Percentiles rank a stretch among this genome's conserved stretches.
Evolutionary conservation across 2,329 filamentous ascomycete species (phyloP).

Genomic region (Colletotrichum australisinense): DNA sequence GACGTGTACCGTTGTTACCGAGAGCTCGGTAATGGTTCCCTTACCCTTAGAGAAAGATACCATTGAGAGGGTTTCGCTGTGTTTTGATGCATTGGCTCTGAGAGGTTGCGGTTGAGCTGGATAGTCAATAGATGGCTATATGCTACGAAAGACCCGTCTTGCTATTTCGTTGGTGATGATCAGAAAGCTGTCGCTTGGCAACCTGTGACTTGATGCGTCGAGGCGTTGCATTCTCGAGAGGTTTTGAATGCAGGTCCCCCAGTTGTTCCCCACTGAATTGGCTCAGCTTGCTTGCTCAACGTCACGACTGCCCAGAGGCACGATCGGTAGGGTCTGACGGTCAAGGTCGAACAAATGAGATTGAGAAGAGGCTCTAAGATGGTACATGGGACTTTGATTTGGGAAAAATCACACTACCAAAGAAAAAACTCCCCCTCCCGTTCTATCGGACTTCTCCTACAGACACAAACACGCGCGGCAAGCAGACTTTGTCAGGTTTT

Average conservation of each 20-base stretch:
- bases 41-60: constrained; percentile 1
- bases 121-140: background rate
- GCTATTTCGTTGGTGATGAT: background rate
- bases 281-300: background rate
- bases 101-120: background rate
- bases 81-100: background rate
- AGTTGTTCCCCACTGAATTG: constrained; percentile 9
- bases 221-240: background rate
- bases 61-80: background rate
- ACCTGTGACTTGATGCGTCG: background rate
- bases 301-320: background rate
- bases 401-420: constrained; percentile 32
- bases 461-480: constrained; percentile 9
- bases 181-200: background rate
- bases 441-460: constrained; percentile 34
- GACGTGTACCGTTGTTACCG: background rate
- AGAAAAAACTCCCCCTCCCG: constrained; percentile 6
- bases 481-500: constrained; percentile 22
- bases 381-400: constrained; percentile 35
- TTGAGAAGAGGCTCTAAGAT: constrained; percentile 13
- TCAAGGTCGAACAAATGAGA: constrained; percentile 9
- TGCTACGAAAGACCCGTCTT: background rate
- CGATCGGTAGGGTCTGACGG: too few species aligned
- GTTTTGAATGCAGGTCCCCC: background rate
- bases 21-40: background rate